These are phyloP conservation scores for Zymoseptoria passerinii DNA, from an alignment of 2,329 filamentous ascomycete genomes.

Conservation along the genomic window DNA sequence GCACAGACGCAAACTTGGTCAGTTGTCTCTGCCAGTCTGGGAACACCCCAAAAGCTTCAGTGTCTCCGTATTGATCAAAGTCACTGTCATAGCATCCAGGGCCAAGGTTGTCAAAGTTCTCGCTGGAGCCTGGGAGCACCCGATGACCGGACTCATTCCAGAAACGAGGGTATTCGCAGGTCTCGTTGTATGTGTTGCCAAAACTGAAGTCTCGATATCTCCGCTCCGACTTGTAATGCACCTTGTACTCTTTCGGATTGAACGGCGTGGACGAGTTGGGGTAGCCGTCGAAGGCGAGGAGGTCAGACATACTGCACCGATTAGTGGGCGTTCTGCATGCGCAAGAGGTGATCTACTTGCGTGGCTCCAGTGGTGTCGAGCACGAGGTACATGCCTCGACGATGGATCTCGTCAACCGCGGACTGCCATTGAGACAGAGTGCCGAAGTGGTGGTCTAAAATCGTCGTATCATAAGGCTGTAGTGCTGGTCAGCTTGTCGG, in stretches of 20 bases:
- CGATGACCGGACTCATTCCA: conserved; percentile 44
- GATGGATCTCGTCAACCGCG: conserved; percentile 50
- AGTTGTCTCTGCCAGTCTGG: conserved; percentile 53
- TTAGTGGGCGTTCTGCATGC: not conserved
- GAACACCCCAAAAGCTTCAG: conserved; percentile 53
- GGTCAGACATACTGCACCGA: conserved; percentile 42
- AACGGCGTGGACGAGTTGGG: conserved; percentile 51
- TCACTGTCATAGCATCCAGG: conserved; percentile 51
- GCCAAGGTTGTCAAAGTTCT: conserved; percentile 37
- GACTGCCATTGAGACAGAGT: conserved; percentile 48
- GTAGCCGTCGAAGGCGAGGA: conserved; percentile 52
- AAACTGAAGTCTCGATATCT: conserved; percentile 50
- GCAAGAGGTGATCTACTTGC: not conserved
- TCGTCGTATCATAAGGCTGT: conserved; percentile 45
- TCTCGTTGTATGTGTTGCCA: conserved; percentile 43
- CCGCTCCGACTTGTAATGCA: conserved; percentile 45
- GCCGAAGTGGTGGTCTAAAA: conserved; percentile 55
- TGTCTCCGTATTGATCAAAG: conserved; percentile 53
- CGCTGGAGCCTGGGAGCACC: conserved; percentile 23
- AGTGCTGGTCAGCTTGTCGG: not conserved
- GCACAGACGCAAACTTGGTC: conserved; percentile 55
- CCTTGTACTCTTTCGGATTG: conserved; percentile 45
- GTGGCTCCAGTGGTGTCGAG: conserved; percentile 56
- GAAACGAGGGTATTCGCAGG: conserved; percentile 47
- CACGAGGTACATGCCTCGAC: conserved; percentile 53